These are phyloP conservation scores for Rhododendron henanense DNA, from an alignment of 148 eudicot genomes.

Conservation along the genomic window DNA sequence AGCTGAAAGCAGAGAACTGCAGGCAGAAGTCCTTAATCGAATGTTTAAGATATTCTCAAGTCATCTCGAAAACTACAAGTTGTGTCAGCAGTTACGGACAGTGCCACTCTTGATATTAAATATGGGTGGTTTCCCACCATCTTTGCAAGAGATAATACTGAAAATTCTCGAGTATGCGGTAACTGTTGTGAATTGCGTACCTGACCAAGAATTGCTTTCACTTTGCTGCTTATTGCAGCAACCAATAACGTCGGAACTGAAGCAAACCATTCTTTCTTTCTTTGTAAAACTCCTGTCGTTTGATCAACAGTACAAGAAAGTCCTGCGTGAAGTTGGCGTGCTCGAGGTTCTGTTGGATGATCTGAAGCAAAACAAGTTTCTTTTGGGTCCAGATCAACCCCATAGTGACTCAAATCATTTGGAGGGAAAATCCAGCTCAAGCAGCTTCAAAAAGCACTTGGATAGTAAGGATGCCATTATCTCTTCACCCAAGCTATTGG, in stretches of 20 bases:
- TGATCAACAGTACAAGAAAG: slow-evolving; percentile 93
- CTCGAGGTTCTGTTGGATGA: slow-evolving; percentile 95
- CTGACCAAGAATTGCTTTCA: slow-evolving; percentile 96
- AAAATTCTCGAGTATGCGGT: slow-evolving; percentile 99
- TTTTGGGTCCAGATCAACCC: slow-evolving; percentile 56
- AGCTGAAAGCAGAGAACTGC: slow-evolving; percentile 77
- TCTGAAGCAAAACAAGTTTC: slow-evolving; percentile 81
- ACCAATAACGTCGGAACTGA: slow-evolving; percentile 66
- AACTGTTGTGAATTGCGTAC: slow-evolving; percentile 92
- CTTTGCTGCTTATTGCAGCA: slow-evolving; percentile 97
- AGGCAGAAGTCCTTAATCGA: slow-evolving; percentile 92
- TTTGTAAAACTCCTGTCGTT: slow-evolving; percentile 89
- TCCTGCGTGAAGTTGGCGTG: slow-evolving; percentile 95
- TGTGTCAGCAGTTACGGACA: slow-evolving; percentile 92
- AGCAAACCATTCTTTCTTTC: slow-evolving; percentile 79
- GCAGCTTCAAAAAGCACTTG: slow-evolving; percentile 79
- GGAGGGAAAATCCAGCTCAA: slow-evolving; percentile 57
- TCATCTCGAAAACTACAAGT: slow-evolving; percentile 86
- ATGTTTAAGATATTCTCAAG: slow-evolving; percentile 96
- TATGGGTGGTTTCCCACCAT: slow-evolving; percentile 83
- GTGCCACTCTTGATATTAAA: slow-evolving; percentile 93
- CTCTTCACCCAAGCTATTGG: slow-evolving; percentile 84
- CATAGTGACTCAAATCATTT: slow-evolving; percentile 35
- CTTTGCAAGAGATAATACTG: slow-evolving; percentile 84
- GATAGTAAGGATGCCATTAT: slow-evolving; percentile 79